phyloP scores from a whole-genome alignment of 2,329 filamentous ascomycete species.

The Uncinocarpus reesii region DNA sequence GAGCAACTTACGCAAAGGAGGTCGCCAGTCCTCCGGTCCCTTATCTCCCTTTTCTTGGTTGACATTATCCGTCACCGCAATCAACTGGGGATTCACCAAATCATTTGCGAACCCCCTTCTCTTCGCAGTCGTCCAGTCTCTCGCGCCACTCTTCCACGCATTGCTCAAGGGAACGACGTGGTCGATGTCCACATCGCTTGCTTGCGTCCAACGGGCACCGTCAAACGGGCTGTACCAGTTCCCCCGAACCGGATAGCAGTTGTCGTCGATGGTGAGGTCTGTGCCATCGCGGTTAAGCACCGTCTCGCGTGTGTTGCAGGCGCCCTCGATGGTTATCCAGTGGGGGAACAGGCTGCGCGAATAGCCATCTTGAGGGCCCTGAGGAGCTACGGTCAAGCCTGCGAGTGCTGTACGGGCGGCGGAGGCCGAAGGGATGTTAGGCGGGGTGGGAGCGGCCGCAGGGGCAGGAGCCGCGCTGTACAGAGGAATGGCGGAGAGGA shows the following conservation, averaged over 20 bases:
- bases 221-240: conserved; percentile 65
- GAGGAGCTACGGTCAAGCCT: conserved; percentile 47
- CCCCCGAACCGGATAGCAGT: conserved; percentile 56
- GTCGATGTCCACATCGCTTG: conserved; percentile 68
- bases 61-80: conserved; percentile 67
- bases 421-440: conserved; percentile 52
- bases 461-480: conserved; percentile 18
- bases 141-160: conserved; percentile 70
- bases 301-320: conserved; percentile 62
- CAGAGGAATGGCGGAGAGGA: conserved; percentile 17
- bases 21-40: conserved; percentile 68
- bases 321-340: conserved; percentile 56
- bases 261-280: conserved; percentile 47
- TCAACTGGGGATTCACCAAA: conserved; percentile 61
- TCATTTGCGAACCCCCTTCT: conserved; percentile 68
- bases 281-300: conserved; percentile 66
- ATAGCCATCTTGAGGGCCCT: conserved; percentile 49
- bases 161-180: conserved; percentile 74
- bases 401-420: conserved; percentile 50
- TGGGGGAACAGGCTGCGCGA: conserved; percentile 58
- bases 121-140: conserved; percentile 57
- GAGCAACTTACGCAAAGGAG: conserved; percentile 43
- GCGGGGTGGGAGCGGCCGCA: conserved; percentile 40
- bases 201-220: conserved; percentile 56
- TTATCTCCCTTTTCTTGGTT: conserved; percentile 65